phyloP scores from a whole-genome alignment of 768 basidiomycete species.

The Scleroderma bovista region DNA sequence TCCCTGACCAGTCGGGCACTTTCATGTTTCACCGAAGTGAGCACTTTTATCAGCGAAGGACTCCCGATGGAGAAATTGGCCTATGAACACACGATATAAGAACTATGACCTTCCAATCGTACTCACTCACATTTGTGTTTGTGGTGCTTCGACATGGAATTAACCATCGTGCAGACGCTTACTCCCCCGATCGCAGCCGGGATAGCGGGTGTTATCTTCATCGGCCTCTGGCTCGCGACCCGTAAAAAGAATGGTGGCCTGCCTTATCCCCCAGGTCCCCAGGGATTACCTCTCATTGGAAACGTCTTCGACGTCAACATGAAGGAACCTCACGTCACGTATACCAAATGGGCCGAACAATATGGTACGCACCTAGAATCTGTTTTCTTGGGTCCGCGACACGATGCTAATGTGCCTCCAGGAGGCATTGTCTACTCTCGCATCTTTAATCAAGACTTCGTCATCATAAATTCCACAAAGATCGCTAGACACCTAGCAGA shows the following conservation, averaged over 20 bases:
- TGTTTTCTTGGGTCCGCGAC: neutral
- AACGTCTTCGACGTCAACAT: constrained; percentile 8
- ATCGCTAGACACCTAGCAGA: constrained; percentile 2
- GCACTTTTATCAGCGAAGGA: no score
- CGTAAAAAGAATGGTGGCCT: neutral
- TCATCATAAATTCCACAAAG: constrained; percentile 5
- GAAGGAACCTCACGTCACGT: constrained; percentile 9
- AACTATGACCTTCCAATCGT: no score
- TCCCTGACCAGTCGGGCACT: no score
- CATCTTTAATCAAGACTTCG: neutral
- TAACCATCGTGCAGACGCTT: no score
- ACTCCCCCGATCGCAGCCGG: neutral
- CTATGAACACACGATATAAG: no score
- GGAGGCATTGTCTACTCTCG: constrained; percentile 4
- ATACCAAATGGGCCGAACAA: constrained; percentile 13
- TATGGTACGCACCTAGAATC: constrained; percentile 9
- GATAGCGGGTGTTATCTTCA: no score
- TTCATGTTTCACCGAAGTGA: no score
- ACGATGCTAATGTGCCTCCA: neutral
- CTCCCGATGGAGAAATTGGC: no score
- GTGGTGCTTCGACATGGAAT: no score
- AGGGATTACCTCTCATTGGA: constrained; percentile 10
- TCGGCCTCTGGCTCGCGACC: neutral
- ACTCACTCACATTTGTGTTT: no score
- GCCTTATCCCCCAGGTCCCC: constrained; percentile 15